These are phyloP conservation scores for Taxillus chinensis DNA, from an alignment of 164 flowering plant genomes.

Conservation along the genomic window DNA sequence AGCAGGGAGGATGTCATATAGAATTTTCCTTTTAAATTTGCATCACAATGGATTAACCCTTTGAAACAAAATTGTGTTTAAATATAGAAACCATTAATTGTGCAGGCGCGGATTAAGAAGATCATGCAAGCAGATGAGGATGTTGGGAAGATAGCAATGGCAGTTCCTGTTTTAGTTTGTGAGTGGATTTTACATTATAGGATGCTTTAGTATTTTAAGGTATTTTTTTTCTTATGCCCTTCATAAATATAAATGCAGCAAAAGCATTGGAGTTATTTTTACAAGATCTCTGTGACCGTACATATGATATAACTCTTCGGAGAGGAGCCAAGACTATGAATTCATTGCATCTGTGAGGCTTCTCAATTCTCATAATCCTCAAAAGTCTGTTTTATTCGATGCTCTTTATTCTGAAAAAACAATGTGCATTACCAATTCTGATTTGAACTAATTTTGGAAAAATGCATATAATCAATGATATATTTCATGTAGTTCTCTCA, in stretches of 20 bases:
- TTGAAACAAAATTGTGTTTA: too few relatives aligned
- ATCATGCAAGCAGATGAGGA: constrained; percentile 5
- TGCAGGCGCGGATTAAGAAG: constrained; percentile 2
- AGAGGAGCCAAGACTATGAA: constrained; percentile 79
- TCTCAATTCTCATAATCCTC: neutral
- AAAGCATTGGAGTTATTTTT: constrained; percentile 77
- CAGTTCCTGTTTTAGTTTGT: constrained; percentile 5
- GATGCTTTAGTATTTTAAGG: neutral
- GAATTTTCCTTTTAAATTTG: too few relatives aligned
- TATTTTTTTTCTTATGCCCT: neutral
- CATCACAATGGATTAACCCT: too few relatives aligned
- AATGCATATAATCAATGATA: too few relatives aligned
- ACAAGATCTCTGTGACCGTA: constrained; percentile 84
- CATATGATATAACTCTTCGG: constrained; percentile 68
- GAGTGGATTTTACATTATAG: neutral
- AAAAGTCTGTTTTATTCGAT: neutral
- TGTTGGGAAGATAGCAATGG: constrained; percentile 6
- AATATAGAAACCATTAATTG: neutral
- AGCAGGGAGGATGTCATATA: too few relatives aligned
- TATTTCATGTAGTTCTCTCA: too few relatives aligned
- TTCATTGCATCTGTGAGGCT: constrained; percentile 68
- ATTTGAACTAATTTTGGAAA: neutral
- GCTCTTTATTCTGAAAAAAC: constrained; percentile 6
- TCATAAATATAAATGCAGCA: constrained; percentile 32
- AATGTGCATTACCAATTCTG: constrained; percentile 5